Evolutionary conservation across 176 grass and related monocot genomes (phyloP), one percentile per base, ranked within the genome.

Genomic region (Oryza officinalis): DNA sequence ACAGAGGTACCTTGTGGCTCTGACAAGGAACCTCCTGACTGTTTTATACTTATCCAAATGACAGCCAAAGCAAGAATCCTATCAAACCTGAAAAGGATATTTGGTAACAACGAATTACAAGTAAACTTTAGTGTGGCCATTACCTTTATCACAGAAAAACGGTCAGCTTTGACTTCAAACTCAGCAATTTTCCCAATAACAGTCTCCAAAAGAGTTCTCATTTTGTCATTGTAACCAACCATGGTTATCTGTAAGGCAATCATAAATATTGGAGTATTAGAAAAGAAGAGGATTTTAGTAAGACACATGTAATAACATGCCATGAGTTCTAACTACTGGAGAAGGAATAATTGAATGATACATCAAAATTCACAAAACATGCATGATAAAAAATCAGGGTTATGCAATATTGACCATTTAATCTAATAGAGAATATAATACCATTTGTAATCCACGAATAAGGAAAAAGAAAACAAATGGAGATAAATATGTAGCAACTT

Each of bases 191-290:
- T 98, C 72, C 77, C 86, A 78, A 98, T 85, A 83, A 98, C 88
- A 81, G 91, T 95, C 66, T 92, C 89, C 89, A 98, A 79, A 71
- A 98, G 96, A 57, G 87, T 93, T 76, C 87, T 84, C 91, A 98
- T 98, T 95, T 95, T 98, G 83, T 98, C 90, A 98, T 95, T 98
- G 82, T 89, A 98, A 35, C 96, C 96, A 90, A 88, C 80, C 83
- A 92, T 78, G 85, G 80, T 93, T 80, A 98, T 76, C 96, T 98
- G 81, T 18, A 93, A 77, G 68, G 69, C 15, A 78, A 63, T n/a
- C n/a, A 67, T 27, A 77, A 66, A 71, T 20, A 86, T 73, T 5
- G 5, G 23, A 68, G 23, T 33, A 73, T 86, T 33, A 68, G 30
- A 66, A 47, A 75, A 86, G 2, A 73, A 73, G 4, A 35, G 77